Conservation (phyloP, 2,329 filamentous ascomycete species). For the Aspergillus unguis region DNA sequence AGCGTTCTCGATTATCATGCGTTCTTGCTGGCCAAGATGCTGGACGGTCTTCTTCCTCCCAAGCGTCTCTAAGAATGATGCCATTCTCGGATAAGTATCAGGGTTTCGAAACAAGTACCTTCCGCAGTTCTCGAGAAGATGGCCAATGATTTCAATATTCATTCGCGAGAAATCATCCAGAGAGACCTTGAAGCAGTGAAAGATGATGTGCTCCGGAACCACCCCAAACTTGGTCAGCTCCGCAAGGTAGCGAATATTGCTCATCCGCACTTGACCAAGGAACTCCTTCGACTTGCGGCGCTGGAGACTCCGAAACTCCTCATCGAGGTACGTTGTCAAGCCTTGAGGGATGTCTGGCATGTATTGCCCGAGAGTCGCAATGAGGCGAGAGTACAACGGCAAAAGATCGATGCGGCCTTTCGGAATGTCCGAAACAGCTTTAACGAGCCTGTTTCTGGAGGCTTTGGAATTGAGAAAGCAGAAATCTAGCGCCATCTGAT, state of each 20-base stretch:
- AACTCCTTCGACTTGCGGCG: conserved; percentile 98
- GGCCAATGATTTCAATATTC: conserved; percentile 99
- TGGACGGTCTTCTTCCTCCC: conserved; percentile 95
- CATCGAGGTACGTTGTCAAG: conserved; percentile 86
- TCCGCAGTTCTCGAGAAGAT: conserved; percentile 92
- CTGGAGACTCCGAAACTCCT: conserved; percentile 94
- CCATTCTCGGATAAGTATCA: conserved; percentile 90
- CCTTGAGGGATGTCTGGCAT: conserved; percentile 93
- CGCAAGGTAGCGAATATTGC: conserved; percentile 95
- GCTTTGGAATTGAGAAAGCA: conserved; percentile 98
- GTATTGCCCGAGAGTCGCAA: conserved; percentile 89
- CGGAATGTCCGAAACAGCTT: conserved; percentile 88
- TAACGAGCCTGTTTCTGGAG: conserved; percentile 88
- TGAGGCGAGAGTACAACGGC: conserved; percentile 84
- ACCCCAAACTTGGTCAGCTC: conserved; percentile 98
- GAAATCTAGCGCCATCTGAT: conserved; percentile 91
- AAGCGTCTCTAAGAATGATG: conserved; percentile 87
- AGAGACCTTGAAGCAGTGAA: conserved; percentile 96
- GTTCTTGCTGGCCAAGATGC: conserved; percentile 90
- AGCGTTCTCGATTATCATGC: conserved; percentile 97
- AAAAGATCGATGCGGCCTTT: conserved; percentile 90
- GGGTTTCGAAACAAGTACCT: conserved; percentile 89
- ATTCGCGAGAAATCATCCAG: conserved; percentile 96
- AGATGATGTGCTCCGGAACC: conserved; percentile 96
- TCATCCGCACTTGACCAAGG: conserved; percentile 84